Percentiles rank a stretch among this genome's conserved stretches.
Conservation (phyloP, 495 filamentous ascomycete genomes). For the Xylaria telfairii region DNA sequence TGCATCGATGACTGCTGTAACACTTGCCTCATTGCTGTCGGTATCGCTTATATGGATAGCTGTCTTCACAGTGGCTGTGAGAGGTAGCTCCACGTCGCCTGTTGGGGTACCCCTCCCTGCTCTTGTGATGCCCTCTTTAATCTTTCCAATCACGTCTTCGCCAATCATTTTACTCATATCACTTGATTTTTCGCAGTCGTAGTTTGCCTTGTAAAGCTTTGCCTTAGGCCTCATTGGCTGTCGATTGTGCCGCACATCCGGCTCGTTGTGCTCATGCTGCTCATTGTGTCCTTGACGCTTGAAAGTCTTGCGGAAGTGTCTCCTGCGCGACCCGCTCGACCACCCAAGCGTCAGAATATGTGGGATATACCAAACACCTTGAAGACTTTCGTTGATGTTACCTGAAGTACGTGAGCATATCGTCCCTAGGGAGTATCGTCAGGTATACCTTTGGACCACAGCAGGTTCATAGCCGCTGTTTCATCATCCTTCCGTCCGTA, state of each 20-base stretch:
- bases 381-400: constrained; percentile 18
- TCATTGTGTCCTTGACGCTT: neutral
- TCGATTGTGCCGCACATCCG: neutral
- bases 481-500: constrained; percentile 10
- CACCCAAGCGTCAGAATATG: constrained; percentile 14
- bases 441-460: constrained; percentile 16
- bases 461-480: constrained; percentile 6
- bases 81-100: neutral
- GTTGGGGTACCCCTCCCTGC: neutral
- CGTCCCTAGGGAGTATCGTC: neutral
- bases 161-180: constrained; percentile 3
- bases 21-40: neutral
- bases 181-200: neutral
- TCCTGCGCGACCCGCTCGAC: constrained; percentile 16
- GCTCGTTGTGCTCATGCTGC: neutral
- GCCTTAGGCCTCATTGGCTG: neutral
- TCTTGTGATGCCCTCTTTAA: constrained; percentile 3
- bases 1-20: constrained; percentile 4
- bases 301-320: constrained; percentile 15
- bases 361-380: constrained; percentile 8
- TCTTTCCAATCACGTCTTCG: constrained; percentile 8
- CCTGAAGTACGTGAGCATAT: neutral
- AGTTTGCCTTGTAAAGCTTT: constrained; percentile 4
- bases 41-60: constrained; percentile 2
- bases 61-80: constrained; percentile 10